Conservation (phyloP, 257 asterid species). For the Fraxinus quadrangulata region DNA sequence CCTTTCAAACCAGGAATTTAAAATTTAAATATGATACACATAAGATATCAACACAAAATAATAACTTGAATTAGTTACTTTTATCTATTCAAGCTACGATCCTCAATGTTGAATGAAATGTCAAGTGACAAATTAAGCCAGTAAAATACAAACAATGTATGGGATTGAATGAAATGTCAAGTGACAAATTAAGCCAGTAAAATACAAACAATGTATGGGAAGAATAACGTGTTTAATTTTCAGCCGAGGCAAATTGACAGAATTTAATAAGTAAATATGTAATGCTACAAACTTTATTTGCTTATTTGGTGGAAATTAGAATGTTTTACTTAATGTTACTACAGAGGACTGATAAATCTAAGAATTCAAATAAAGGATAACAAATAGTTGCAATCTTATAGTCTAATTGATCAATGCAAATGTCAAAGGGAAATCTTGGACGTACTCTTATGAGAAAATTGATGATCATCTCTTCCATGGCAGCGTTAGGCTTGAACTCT, state of each 20-base stretch:
- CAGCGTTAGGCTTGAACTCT: conserved; percentile 99
- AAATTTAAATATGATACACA: neutral
- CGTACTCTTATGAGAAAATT: conserved; percentile 95
- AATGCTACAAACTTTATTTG: neutral
- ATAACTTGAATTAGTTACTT: neutral
- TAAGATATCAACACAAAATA: neutral
- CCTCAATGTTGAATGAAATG: neutral
- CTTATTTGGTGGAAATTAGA: neutral
- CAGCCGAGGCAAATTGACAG: neutral
- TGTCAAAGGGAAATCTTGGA: conserved; percentile 25
- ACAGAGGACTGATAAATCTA: neutral
- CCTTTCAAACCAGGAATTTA: neutral
- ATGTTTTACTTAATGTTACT: neutral
- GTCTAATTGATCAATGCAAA: neutral
- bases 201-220: neutral
- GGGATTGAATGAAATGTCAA: neutral
- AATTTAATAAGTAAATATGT: neutral
- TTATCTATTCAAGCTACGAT: neutral
- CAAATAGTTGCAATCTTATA: neutral
- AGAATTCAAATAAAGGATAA: neutral
- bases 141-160: neutral
- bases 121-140: neutral
- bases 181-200: neutral
- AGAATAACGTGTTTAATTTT: neutral
- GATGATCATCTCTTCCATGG: conserved; percentile 99